phyloP scores from a whole-genome alignment of 257 asterid species.

The Solanum arcanum region DNA sequence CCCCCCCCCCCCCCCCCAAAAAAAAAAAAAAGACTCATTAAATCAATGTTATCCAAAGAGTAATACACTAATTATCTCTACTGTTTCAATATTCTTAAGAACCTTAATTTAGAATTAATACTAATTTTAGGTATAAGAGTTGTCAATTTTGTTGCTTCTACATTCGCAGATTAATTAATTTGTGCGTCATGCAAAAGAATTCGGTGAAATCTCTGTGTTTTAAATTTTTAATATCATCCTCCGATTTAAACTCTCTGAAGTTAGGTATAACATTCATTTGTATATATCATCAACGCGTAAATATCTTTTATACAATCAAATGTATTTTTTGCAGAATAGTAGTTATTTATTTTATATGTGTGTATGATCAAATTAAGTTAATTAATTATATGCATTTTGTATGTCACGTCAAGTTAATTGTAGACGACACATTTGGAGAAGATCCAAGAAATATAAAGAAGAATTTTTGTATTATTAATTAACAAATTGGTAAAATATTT shows the following conservation, averaged over 20 bases:
- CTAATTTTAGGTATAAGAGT: background rate
- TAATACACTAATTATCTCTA: background rate
- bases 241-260: background rate
- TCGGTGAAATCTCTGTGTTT: background rate
- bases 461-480: background rate
- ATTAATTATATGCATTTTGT: background rate
- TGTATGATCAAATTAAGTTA: background rate
- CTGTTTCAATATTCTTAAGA: background rate
- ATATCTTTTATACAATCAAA: background rate
- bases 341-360: background rate
- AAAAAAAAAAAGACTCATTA: background rate
- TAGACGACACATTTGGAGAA: background rate
- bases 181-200: background rate
- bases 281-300: background rate
- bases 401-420: background rate
- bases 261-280: background rate
- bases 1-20: background rate
- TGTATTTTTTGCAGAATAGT: background rate
- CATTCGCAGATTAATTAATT: background rate
- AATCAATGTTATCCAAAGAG: background rate
- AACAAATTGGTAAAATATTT: background rate
- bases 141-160: background rate
- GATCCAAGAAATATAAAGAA: background rate
- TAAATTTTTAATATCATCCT: background rate
- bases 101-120: background rate